phyloP scores from a whole-genome alignment of 2,329 filamentous ascomycete genomes.

The Aspergillus clavatus region DNA sequence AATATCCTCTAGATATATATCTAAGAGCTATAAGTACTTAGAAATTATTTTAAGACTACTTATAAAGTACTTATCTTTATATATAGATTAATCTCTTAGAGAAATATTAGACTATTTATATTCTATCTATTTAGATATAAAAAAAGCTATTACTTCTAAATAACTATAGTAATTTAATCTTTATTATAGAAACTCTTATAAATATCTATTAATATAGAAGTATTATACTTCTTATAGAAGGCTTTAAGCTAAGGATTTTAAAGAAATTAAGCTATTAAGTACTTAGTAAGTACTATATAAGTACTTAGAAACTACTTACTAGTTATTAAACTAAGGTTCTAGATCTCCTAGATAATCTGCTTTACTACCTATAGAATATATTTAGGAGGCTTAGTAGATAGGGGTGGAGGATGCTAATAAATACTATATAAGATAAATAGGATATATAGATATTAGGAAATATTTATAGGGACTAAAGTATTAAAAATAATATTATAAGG shows the following conservation, averaged over 20 bases:
- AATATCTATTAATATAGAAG: conserved; percentile 6
- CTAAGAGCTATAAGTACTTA: conserved; percentile 2
- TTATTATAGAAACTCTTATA: conserved; percentile 6
- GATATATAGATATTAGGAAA: too few relatives aligned
- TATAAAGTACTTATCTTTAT: too few relatives aligned
- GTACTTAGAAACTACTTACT: conserved; percentile 5
- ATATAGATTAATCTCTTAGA: too few relatives aligned
- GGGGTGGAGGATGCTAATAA: conserved; percentile 12
- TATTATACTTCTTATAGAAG: conserved; percentile 9
- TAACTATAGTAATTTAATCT: conserved; percentile 5
- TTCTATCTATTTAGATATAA: conserved; percentile 6
- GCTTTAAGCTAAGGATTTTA: conserved; percentile 5
- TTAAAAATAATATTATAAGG: too few relatives aligned
- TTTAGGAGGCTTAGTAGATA: conserved; percentile 6
- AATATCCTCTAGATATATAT: conserved; percentile 6
- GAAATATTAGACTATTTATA: too few relatives aligned
- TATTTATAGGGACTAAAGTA: too few relatives aligned
- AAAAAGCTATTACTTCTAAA: conserved; percentile 5
- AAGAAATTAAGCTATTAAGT: too few relatives aligned
- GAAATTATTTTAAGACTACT: too few relatives aligned
- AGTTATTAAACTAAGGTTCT: conserved; percentile 2
- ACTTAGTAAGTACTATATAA: too few relatives aligned
- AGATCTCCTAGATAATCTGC: conserved; percentile 2
- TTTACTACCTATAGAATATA: conserved; percentile 3
- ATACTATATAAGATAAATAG: too few relatives aligned